These are phyloP conservation scores for Thielaviopsis punctulata DNA, from an alignment of 2,329 filamentous ascomycete genomes.

Conservation along the genomic window DNA sequence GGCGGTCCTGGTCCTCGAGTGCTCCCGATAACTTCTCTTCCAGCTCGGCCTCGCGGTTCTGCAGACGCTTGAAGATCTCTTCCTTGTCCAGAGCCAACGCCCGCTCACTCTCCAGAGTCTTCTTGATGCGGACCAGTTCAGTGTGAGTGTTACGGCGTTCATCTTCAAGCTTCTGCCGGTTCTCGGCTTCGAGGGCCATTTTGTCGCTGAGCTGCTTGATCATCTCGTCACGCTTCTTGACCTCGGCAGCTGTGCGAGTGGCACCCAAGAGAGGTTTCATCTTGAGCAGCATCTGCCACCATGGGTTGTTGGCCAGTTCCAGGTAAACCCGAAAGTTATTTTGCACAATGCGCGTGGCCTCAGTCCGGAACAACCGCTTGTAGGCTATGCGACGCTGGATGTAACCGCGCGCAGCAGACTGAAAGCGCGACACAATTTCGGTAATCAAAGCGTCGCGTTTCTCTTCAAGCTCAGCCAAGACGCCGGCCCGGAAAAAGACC, in stretches of 20 bases:
- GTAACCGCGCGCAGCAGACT: slow-evolving; percentile 81
- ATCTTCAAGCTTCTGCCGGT: slow-evolving; percentile 70
- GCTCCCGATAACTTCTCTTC: slow-evolving; percentile 85
- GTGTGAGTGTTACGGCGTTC: slow-evolving; percentile 73
- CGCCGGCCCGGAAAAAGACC: slow-evolving; percentile 93
- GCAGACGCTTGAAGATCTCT: slow-evolving; percentile 94
- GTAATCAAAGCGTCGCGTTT: slow-evolving; percentile 83
- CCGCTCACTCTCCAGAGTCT: slow-evolving; percentile 87
- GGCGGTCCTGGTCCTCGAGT: slow-evolving; percentile 79
- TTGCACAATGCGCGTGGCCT: slow-evolving; percentile 89
- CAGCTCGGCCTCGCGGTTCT: slow-evolving; percentile 77
- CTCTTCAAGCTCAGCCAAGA: slow-evolving; percentile 91
- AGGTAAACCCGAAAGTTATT: slow-evolving; percentile 86
- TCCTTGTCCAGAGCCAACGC: slow-evolving; percentile 95
- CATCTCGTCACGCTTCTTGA: slow-evolving; percentile 87
- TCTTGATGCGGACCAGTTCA: slow-evolving; percentile 78
- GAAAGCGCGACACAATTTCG: slow-evolving; percentile 85
- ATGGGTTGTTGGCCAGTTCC: slow-evolving; percentile 77
- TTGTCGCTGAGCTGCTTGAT: slow-evolving; percentile 76
- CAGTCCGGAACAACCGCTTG: slow-evolving; percentile 85
- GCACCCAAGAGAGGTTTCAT: slow-evolving; percentile 93
- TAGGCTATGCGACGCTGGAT: slow-evolving; percentile 73
- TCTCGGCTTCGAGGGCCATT: slow-evolving; percentile 57
- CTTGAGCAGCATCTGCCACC: slow-evolving; percentile 89
- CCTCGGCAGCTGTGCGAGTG: slow-evolving; percentile 78